Conservation (phyloP, 2,329 filamentous ascomycete species). For the Aspergillus aculeatinus region DNA sequence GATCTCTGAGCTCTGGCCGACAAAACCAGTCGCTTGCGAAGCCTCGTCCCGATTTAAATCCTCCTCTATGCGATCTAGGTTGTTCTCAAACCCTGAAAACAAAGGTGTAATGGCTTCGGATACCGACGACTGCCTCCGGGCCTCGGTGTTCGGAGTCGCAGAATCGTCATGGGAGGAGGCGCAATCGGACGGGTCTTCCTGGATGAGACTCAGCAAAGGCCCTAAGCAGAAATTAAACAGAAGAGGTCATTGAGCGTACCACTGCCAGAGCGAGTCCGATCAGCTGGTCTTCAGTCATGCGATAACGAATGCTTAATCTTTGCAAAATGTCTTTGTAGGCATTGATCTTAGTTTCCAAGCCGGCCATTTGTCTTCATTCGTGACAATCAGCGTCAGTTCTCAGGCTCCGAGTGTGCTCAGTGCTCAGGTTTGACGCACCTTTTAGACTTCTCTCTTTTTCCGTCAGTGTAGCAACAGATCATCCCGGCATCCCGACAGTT, state of each 20-base stretch:
- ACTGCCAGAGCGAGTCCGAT: slow-evolving; percentile 34
- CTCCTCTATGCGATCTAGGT: slow-evolving; percentile 43
- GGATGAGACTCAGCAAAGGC: slow-evolving; percentile 18
- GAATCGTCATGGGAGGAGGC: slow-evolving; percentile 20
- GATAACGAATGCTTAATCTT: slow-evolving; percentile 37
- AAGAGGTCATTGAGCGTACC: slow-evolving; percentile 23
- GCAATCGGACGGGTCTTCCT: slow-evolving; percentile 28
- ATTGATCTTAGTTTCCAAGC: slow-evolving; percentile 42
- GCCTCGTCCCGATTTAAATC: slow-evolving; percentile 43
- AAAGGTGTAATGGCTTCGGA: not conserved
- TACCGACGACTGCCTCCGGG: not conserved
- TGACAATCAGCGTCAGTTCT: no score
- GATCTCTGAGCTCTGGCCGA: slow-evolving; percentile 48
- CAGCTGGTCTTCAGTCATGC: slow-evolving; percentile 37
- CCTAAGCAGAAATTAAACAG: not conserved
- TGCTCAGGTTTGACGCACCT: slow-evolving; percentile 31
- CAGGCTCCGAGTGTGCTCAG: not conserved
- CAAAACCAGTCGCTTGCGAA: slow-evolving; percentile 43
- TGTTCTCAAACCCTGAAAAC: slow-evolving; percentile 16
- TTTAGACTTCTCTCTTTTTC: slow-evolving; percentile 47
- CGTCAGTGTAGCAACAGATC: slow-evolving; percentile 47
- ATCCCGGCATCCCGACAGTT: slow-evolving; percentile 47
- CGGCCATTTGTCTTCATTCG: slow-evolving; percentile 39
- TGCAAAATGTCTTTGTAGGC: slow-evolving; percentile 42
- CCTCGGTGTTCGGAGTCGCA: not conserved